phyloP scores from a whole-genome alignment of 2,329 filamentous ascomycete genomes.

The Fusarium sp. region DNA sequence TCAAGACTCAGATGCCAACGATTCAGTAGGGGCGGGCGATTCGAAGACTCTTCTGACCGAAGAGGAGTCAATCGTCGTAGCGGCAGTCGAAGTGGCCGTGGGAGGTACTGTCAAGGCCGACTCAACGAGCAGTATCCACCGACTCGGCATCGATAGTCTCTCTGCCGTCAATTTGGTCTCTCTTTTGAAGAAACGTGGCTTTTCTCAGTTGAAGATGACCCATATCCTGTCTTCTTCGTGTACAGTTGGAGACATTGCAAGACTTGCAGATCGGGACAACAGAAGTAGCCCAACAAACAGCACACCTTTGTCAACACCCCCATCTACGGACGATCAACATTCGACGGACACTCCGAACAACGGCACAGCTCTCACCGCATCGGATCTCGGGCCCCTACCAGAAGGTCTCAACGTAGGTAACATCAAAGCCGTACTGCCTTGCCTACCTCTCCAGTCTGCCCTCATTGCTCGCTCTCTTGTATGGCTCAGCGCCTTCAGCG shows the following conservation, averaged over 20 bases:
- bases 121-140: background rate
- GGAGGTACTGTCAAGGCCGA: background rate
- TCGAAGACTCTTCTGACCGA: fast-evolving
- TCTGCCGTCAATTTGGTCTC: conserved; percentile 18
- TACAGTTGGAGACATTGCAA: background rate
- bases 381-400: background rate
- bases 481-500: background rate
- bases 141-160: conserved; percentile 21
- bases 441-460: conserved; percentile 22
- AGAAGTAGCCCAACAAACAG: background rate
- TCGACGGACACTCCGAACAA: too few species aligned
- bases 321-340: background rate
- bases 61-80: background rate
- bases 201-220: conserved; percentile 3
- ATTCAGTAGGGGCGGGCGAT: fast-evolving
- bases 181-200: background rate
- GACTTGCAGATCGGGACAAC: background rate
- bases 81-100: background rate
- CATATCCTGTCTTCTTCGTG: background rate
- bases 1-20: fast-evolving
- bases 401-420: background rate
- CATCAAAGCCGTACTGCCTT: conserved; percentile 12
- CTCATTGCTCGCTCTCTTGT: conserved; percentile 19
- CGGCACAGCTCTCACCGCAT: fast-evolving
- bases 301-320: background rate